Base-by-base conservation (phyloP, 768 basidiomycete genomes). In the Mycena vitilis region DNA sequence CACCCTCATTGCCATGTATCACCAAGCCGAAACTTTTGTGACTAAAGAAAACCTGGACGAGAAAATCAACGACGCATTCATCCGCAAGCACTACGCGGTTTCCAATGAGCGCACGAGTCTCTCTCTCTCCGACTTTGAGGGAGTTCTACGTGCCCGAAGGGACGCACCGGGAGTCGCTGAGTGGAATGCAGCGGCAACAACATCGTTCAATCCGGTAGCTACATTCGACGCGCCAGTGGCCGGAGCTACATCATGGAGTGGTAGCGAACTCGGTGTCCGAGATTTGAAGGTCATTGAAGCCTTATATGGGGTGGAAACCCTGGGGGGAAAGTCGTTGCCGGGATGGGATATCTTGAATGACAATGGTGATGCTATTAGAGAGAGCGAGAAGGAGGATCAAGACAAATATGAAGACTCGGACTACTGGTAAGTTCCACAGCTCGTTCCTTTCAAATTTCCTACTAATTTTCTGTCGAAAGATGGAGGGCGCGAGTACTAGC, bases 1-100 rank as follows among this genome's bases (percentile, higher is more conserved):
- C 66, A 89, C 91, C 4, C 88, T 94, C 69, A 85, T 94, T 69
- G 84, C 88, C 12, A 86, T 95, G 60, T 95, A 94, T 81, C 93
- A 95, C 81, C 88, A 93, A 80, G 80, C 89, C 56, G 87, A 87
- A 64, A 80, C 82, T 2, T 93, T 92, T 81, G 85, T 95, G 70
- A 92, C 92, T 13, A 81, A 82, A 23, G 90, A 92, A 70, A 94
- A 87, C 73, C 86, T 95, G 37, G 83, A 86, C 22, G 73, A 83
- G 23, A 81, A 80, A 63, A 94, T 94, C 62, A 90, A 93, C 79
- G 77, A 84, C 18, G 89, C 88, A 1, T 94, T 95, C 72, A 71
- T 84, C 5, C 38, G 45, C 68, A 75, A 15, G 30, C 52, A 60
- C 0, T 7, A 38, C 47, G 57, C 34, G 60, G 16, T 36, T 30